Conservation (phyloP, 1,284 basidiomycete genomes). For the Clitocybe nebularis region DNA sequence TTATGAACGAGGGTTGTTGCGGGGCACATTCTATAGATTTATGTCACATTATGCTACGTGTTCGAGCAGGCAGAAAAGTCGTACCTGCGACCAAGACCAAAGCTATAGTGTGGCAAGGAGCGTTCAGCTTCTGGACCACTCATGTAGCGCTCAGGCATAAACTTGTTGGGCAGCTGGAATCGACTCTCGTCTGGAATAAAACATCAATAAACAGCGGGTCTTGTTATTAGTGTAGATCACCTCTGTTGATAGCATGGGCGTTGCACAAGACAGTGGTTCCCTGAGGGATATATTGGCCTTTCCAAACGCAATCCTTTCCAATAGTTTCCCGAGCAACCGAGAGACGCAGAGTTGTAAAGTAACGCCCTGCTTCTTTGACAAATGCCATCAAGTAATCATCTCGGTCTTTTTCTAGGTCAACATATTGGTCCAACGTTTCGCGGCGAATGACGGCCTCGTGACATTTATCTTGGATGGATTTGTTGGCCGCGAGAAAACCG, state of each 20-base stretch:
- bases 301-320: constrained; percentile 15
- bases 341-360: constrained; percentile 15
- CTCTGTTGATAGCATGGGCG: constrained; percentile 17
- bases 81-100: constrained; percentile 15
- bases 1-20: constrained; percentile 15
- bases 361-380: constrained; percentile 15
- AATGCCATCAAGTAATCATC: constrained; percentile 15
- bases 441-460: constrained; percentile 11
- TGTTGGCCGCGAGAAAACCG: constrained; percentile 11
- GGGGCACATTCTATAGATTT: constrained; percentile 10
- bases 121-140: constrained; percentile 15
- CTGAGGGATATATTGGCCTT: constrained; percentile 14
- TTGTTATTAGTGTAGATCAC: too few relatives aligned
- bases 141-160: constrained; percentile 15
- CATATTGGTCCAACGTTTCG: constrained; percentile 7
- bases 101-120: constrained; percentile 13
- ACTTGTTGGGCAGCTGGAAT: constrained; percentile 13
- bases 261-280: constrained; percentile 16
- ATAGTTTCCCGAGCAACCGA: constrained; percentile 15
- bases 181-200: constrained; percentile 13
- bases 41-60: too few relatives aligned
- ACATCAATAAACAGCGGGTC: too few relatives aligned
- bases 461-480: constrained; percentile 13
- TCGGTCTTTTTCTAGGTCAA: constrained; percentile 6
- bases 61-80: not conserved